These are phyloP conservation scores for Petasospora fabianii DNA, from an alignment of 1,139 yeast species.

Conservation along the genomic window DNA sequence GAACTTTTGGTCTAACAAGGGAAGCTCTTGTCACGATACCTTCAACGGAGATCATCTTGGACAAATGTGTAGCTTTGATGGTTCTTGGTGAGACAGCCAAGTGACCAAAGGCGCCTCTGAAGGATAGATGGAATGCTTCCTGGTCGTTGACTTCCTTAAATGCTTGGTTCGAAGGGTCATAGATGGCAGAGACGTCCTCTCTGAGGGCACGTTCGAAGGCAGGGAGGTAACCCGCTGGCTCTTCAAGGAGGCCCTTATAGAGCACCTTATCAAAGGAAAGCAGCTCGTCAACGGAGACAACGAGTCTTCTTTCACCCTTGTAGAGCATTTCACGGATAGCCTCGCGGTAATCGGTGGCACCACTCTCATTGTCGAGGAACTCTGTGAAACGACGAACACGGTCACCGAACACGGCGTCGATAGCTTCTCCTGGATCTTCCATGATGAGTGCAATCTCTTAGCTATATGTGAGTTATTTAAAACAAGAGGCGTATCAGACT, in stretches of 20 bases:
- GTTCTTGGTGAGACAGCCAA: constrained; percentile 88
- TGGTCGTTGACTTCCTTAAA: constrained; percentile 52
- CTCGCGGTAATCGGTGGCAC: constrained; percentile 58
- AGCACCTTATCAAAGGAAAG: constrained; percentile 77
- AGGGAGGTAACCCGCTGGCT: constrained; percentile 84
- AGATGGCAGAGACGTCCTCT: constrained; percentile 71
- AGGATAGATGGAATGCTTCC: constrained; percentile 72
- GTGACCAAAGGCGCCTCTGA: constrained; percentile 89
- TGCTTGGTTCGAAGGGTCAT: constrained; percentile 52
- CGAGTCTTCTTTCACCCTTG: constrained; percentile 61
- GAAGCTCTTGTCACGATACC: constrained; percentile 96
- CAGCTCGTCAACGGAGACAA: constrained; percentile 79
- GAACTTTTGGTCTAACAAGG: constrained; percentile 85
- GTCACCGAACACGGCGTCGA: constrained; percentile 58
- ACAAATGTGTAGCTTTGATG: constrained; percentile 69
- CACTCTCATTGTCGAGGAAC: constrained; percentile 60
- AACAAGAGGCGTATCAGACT: too few species aligned
- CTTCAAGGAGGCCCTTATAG: constrained; percentile 73
- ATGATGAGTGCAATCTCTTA: too few species aligned
- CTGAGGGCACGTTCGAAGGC: constrained; percentile 86
- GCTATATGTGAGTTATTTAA: too few species aligned
- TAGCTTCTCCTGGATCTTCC: constrained; percentile 29
- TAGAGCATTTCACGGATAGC: constrained; percentile 69
- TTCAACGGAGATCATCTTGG: constrained; percentile 83
- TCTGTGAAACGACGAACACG: constrained; percentile 88